These are phyloP conservation scores for Allium fistulosum DNA, from an alignment of 106 monocot genomes.

Conservation along the genomic window DNA sequence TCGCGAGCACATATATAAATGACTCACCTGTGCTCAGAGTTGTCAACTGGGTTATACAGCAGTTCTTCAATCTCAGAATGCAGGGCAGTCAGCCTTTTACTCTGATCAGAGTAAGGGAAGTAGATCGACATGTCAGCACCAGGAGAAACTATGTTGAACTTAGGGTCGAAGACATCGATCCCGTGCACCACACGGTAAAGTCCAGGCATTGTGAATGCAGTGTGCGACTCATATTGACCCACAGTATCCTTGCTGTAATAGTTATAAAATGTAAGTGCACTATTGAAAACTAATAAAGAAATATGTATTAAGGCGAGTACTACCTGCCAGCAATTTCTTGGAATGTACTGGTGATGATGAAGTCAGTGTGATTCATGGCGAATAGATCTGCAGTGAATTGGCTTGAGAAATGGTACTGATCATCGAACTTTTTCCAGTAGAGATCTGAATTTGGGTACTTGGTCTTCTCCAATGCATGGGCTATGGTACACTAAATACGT, in stretches of 20 bases:
- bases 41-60: slow-evolving; percentile 43
- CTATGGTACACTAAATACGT: slow-evolving; percentile 55
- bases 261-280: neutral
- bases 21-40: slow-evolving; percentile 51
- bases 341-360: slow-evolving; percentile 80
- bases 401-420: slow-evolving; percentile 81
- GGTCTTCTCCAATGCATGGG: slow-evolving; percentile 79
- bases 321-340: slow-evolving; percentile 85
- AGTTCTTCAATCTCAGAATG: slow-evolving; percentile 68
- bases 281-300: neutral
- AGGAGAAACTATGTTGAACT: slow-evolving; percentile 80
- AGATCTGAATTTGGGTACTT: slow-evolving; percentile 76
- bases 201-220: slow-evolving; percentile 66
- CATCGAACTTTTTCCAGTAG: slow-evolving; percentile 72
- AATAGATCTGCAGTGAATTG: slow-evolving; percentile 82
- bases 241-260: slow-evolving; percentile 69
- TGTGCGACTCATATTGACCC: slow-evolving; percentile 76
- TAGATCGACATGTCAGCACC: slow-evolving; percentile 80
- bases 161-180: slow-evolving; percentile 74
- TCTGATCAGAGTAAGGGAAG: slow-evolving; percentile 52
- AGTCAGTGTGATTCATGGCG: slow-evolving; percentile 82
- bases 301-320: neutral
- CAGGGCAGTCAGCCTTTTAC: slow-evolving; percentile 54
- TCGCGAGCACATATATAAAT: no score
- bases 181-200: slow-evolving; percentile 79